Percentiles rank a stretch among this genome's conserved stretches.
phyloP scores from a whole-genome alignment of 805 yeast genomes.

The Groenewaldozyma salmanticensis region DNA sequence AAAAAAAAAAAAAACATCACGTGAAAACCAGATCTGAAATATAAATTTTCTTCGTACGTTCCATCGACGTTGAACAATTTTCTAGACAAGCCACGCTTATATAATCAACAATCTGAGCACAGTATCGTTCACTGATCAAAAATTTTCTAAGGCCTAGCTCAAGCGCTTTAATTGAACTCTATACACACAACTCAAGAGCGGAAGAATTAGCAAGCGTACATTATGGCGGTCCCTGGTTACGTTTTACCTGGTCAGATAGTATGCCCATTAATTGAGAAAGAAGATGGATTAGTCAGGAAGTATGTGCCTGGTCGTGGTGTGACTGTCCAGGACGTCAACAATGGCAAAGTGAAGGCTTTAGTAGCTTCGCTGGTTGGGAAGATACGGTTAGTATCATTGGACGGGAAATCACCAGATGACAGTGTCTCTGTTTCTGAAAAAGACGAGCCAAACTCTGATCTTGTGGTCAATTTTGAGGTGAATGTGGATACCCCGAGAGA shows the following conservation, averaged over 20 bases:
- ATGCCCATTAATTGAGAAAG: conserved; percentile 38
- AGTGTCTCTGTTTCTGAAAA: conserved; percentile 20
- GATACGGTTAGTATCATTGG: conserved; percentile 26
- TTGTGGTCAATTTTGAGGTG: conserved; percentile 12
- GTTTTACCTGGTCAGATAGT: conserved; percentile 80
- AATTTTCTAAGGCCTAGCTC: too few species aligned
- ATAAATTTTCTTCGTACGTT: too few species aligned
- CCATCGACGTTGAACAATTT: too few species aligned
- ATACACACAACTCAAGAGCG: too few species aligned
- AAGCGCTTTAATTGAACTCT: too few species aligned
- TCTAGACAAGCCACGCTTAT: too few species aligned
- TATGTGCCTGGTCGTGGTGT: conserved; percentile 62
- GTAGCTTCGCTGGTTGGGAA: conserved; percentile 55
- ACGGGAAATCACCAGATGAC: conserved; percentile 8
- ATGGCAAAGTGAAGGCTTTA: conserved; percentile 12
- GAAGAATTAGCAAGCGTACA: too few species aligned
- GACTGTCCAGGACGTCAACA: conserved; percentile 33
- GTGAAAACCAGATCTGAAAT: too few species aligned
- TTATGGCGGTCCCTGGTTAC: conserved; percentile 33
- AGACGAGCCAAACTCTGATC: conserved; percentile 8
- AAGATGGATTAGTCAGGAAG: conserved; percentile 29
- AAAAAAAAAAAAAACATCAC: too few species aligned
- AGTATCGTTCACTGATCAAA: too few species aligned
- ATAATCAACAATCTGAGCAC: too few species aligned
- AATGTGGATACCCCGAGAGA: conserved; percentile 21